Evolutionary conservation across 768 basidiomycete species (phyloP), one percentile per base, ranked within the genome.

Genomic region (Hygrocybe punicea): DNA sequence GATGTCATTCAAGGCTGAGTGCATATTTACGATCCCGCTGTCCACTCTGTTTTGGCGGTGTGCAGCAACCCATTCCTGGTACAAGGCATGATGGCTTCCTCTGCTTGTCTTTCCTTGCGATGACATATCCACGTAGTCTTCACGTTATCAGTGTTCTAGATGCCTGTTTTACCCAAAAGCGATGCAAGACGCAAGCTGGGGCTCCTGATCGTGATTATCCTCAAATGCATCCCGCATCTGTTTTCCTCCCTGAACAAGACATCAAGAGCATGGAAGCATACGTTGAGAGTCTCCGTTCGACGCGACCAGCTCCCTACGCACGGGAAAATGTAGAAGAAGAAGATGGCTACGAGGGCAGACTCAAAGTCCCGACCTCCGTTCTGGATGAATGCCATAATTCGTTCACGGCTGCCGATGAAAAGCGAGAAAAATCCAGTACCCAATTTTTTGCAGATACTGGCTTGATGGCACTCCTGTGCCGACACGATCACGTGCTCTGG

Each of bases 151-250:
- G 73, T 2, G 71, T 67, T 44, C 19, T 69, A 10, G 72, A 75
- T 60, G 67, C 64, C 1, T 70, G 68, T 56, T 73, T 76, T 46
- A 70, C 65, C 21, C 73, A 76, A 51, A 73, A 73, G 54, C 62
- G 61, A 2, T 51, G 63, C 13, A 51, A 36, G 33, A 29, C 17
- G 6, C n/a, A 7, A 45, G 44, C 13, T 16, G 53, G 33, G 17
- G 34, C 19, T 14, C 51, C 19, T 10, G 49, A 53, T 11, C 51
- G 51, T 6, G 19, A 52, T 13, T n/a, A 29, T 29, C 29, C 17
- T 35, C 10, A 8, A 23, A 53, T 23, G 35, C 51, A 21, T 4
- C 16, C 14, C 16, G 16, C 49, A 33, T 35, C 51, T 9, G 39
- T 53, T 14, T 58, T 58, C 37, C 50, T 59, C 21, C 37, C 58